Evolutionary conservation across 2,329 filamentous ascomycete genomes (phyloP), one percentile per base, ranked within the genome.

Genomic region (Arachnomyces sp.): DNA sequence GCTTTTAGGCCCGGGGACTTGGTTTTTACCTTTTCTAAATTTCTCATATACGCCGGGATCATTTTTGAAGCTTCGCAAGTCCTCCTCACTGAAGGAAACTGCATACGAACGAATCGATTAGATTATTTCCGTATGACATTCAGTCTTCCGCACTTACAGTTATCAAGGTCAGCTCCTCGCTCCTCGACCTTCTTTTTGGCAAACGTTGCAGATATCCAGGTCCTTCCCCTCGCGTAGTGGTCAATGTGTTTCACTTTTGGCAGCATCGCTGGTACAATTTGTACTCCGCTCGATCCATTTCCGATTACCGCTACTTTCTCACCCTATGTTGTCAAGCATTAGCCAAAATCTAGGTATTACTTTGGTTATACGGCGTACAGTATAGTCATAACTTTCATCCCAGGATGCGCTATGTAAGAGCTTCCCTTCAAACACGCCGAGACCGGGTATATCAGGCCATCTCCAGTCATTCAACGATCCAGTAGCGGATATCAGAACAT

Each of bases 391-490:
- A 1, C 44, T 48, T 15, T 61, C 52, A 34, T 67, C 62, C 66
- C 67, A 73, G 3, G 36, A 40, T 3, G 69, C 69, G 34, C 58
- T 67, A 44, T 73, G 70, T 34, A 69, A 46, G 4, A 71, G 43
- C 36, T 62, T 59, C 2, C 68, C 69, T 39, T 67, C 57, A 48
- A 74, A 76, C 3, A 57, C 53, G 15, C 69, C 58, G 7, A 69
- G 57, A 3, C 72, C 72, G 2, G 57, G 53, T 12, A 75, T 67
- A 16, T 63, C 56, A 7, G 69, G 69, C 63, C 64, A 72, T 39
- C 63, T 63, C 62, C 59, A 68, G 17, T 59, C 54, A 38, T 66
- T 65, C 14, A 67, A 43, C 11, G 59, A 52, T 25, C 70, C 70
- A 3, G 56, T 60, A 3, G 59, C 61, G 28, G 61, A 62, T 15